Percentiles rank a stretch among this genome's conserved stretches.
These are phyloP conservation scores for Exophiala oligosperma DNA, from an alignment of 2,329 filamentous ascomycete species.

Conservation along the genomic window DNA sequence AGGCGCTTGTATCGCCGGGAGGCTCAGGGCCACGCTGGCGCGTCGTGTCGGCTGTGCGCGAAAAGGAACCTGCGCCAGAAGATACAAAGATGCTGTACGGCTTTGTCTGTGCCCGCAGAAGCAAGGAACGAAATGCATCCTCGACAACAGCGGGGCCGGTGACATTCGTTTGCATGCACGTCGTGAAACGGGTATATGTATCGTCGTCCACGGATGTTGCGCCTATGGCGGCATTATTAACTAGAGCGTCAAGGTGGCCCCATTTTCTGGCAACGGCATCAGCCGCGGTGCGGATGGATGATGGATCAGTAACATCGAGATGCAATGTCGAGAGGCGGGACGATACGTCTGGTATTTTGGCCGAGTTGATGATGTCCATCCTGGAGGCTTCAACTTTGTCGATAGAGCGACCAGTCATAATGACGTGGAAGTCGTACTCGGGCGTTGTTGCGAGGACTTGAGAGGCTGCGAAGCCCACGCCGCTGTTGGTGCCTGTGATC, in stretches of 20 bases:
- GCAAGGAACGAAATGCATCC: constrained; percentile 35
- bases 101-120: constrained; percentile 31
- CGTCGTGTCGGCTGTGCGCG: constrained; percentile 14
- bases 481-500: not conserved
- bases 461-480: not conserved
- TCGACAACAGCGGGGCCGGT: constrained; percentile 37
- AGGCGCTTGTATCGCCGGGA: not conserved
- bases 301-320: constrained; percentile 53
- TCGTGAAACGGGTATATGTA: constrained; percentile 19
- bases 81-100: constrained; percentile 39
- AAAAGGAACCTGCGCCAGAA: constrained; percentile 35
- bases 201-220: not conserved
- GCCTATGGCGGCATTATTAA: constrained; percentile 29
- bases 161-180: constrained; percentile 39
- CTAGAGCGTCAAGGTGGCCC: constrained; percentile 36
- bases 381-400: not conserved
- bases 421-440: not conserved
- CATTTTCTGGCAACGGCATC: constrained; percentile 58
- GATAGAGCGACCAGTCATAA: not conserved
- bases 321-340: constrained; percentile 20
- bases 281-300: constrained; percentile 53
- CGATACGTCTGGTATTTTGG: not conserved
- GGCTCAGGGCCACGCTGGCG: not conserved
- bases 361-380: not conserved
- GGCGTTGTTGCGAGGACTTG: not conserved